Base-by-base conservation (phyloP, 345 rosid species). In the Eucalyptus marginata region DNA sequence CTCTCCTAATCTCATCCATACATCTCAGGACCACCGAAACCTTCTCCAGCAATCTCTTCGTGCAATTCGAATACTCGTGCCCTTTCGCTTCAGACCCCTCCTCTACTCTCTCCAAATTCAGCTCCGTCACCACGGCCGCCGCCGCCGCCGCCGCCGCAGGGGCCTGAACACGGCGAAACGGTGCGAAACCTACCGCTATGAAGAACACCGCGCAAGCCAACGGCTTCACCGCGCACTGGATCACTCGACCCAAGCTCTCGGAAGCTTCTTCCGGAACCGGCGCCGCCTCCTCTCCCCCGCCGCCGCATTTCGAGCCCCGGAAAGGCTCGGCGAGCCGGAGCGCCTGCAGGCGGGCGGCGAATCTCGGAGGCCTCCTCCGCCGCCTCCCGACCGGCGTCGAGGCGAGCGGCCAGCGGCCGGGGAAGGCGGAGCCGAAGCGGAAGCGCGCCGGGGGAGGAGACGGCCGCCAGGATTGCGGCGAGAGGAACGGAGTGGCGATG, bases 161-260 rank as follows among this genome's bases (percentile, higher is more conserved):
- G 76, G 91, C 91, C 76, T 93, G 95, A 89, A 93, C 89, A 52
- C 90, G 81, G 40, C 90, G 89, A 92, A 94, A 51, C 49, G 96
- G 95, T 20, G 91, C 89, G 88, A 96, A 92, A 86, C 98, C 97
- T 64, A 94, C 88, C 86, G 96, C 97, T 88, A 96, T 87, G 90
- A 95, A 96, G 91, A 94, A 89, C 89, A 96, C 90, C 25, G 93
- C 91, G 90, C 90, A 95, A 24, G 90, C 94, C 83, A 96, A 68
- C 58, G 93, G 92, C 92, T 92, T 94, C 2, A 93, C 89, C 40
- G 94, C 83, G 54, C 91, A 90, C 86, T 89, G 89, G 86, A 95
- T 29, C n/a, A 90, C 81, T 58, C 85, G 43, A 40, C 33, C 24
- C 90, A 86, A 81, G 54, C 81, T 87, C 80, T 22, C 47, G 36